These are phyloP conservation scores for Candida succiphila DNA, from an alignment of 805 yeast genomes.

Conservation along the genomic window DNA sequence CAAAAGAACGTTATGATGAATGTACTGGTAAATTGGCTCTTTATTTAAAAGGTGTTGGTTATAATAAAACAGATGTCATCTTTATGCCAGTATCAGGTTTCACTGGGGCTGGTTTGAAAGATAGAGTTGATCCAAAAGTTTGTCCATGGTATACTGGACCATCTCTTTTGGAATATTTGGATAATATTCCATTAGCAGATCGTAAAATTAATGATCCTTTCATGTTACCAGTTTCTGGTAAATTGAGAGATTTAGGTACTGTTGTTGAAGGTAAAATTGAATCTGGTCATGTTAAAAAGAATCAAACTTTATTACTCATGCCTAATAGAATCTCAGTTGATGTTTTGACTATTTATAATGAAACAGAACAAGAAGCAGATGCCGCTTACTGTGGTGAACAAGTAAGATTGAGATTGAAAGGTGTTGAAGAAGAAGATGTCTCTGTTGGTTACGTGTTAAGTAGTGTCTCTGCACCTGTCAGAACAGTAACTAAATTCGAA, in stretches of 20 bases:
- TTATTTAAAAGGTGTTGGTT: slow-evolving; percentile 85
- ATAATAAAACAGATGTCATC: slow-evolving; percentile 74
- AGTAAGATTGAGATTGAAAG: slow-evolving; percentile 85
- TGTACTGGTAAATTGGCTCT: slow-evolving; percentile 74
- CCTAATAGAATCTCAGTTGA: slow-evolving; percentile 83
- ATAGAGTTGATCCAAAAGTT: slow-evolving; percentile 55
- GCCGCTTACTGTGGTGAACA: slow-evolving; percentile 95
- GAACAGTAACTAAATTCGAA: slow-evolving; percentile 82
- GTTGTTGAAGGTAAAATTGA: slow-evolving; percentile 98
- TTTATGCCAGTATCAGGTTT: slow-evolving; percentile 98
- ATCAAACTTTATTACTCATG: slow-evolving; percentile 71
- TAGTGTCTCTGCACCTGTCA: slow-evolving; percentile 78
- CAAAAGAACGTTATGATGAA: slow-evolving; percentile 91
- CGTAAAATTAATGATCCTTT: slow-evolving; percentile 92
- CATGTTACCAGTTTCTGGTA: slow-evolving; percentile 92
- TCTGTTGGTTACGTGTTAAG: slow-evolving; percentile 88
- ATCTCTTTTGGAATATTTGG: slow-evolving; percentile 81
- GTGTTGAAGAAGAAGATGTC: slow-evolving; percentile 95
- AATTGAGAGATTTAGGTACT: slow-evolving; percentile 96
- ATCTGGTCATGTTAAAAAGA: slow-evolving; percentile 86
- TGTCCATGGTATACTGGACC: slow-evolving; percentile 97
- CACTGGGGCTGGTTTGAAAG: slow-evolving; percentile 95
- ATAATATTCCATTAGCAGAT: slow-evolving; percentile 66
- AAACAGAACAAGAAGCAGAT: slow-evolving; percentile 90
- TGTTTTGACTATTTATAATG: slow-evolving; percentile 81